Conservation (phyloP, 768 basidiomycete species). For the Coprinopsis cinerea region DNA sequence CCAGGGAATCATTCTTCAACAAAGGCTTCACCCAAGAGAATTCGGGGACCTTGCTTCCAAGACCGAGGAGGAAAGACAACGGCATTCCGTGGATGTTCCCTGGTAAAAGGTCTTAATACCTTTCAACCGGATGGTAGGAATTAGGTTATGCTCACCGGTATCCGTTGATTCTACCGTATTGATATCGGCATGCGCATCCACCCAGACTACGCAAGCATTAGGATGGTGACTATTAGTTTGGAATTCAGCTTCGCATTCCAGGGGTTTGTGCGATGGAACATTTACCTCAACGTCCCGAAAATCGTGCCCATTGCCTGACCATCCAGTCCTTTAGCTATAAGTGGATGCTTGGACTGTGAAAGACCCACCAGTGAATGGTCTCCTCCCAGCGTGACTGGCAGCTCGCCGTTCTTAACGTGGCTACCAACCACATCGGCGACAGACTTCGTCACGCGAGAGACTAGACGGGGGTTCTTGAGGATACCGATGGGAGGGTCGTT, state of each 20-base stretch:
- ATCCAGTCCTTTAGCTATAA: neutral
- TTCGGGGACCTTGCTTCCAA: slow-evolving; percentile 37
- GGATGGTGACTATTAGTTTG: slow-evolving; percentile 50
- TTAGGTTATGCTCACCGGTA: slow-evolving; percentile 44
- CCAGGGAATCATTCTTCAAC: slow-evolving; percentile 69
- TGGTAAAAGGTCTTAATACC: slow-evolving; percentile 14
- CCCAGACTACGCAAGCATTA: slow-evolving; percentile 87
- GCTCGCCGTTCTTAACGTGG: slow-evolving; percentile 70
- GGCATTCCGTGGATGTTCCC: slow-evolving; percentile 99
- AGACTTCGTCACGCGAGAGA: slow-evolving; percentile 74
- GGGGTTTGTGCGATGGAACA: neutral
- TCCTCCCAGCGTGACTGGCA: slow-evolving; percentile 90
- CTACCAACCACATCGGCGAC: slow-evolving; percentile 73
- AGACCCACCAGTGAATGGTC: slow-evolving; percentile 85
- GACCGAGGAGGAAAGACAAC: slow-evolving; percentile 82
- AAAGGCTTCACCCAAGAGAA: slow-evolving; percentile 53
- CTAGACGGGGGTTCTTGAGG: slow-evolving; percentile 86
- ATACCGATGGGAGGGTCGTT: slow-evolving; percentile 80
- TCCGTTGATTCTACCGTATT: slow-evolving; percentile 82
- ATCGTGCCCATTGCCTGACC: slow-evolving; percentile 84
- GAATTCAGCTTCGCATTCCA: slow-evolving; percentile 5
- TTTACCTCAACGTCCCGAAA: slow-evolving; percentile 76
- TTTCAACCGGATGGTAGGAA: slow-evolving; percentile 8
- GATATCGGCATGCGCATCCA: slow-evolving; percentile 97
- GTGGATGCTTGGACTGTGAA: slow-evolving; percentile 1